Evolutionary conservation across 2,329 filamentous ascomycete genomes (phyloP).

Genomic region (Massarina eburnea): DNA sequence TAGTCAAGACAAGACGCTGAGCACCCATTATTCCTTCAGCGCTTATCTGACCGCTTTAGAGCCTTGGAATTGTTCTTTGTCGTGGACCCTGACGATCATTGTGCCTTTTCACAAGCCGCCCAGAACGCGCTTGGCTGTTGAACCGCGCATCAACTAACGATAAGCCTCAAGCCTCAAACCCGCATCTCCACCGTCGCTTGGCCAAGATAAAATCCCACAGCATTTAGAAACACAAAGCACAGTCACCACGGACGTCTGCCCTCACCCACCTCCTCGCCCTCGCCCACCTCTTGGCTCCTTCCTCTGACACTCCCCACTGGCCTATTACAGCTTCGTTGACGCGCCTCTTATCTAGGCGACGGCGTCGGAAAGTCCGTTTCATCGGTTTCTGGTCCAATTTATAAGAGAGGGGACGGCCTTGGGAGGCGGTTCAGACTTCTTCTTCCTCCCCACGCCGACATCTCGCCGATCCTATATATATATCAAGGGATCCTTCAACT

Average conservation of each 20-base stretch:
- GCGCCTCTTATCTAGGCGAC: background rate
- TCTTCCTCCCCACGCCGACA: background rate
- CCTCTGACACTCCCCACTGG: background rate
- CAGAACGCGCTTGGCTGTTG: conserved; percentile 3
- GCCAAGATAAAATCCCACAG: background rate
- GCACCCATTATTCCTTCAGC: background rate
- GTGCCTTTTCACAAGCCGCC: conserved; percentile 2
- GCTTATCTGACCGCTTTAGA: no score
- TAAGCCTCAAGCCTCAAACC: conserved; percentile 3
- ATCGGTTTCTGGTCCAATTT: background rate
- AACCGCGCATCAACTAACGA: conserved; percentile 2
- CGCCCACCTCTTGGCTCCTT: background rate
- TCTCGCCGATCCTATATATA: conserved; percentile 1
- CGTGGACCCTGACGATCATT: background rate
- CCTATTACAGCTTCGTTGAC: background rate
- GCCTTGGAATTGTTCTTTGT: no score
- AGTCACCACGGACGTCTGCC: background rate
- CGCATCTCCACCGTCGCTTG: background rate
- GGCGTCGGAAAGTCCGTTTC: background rate
- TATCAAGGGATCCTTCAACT: background rate
- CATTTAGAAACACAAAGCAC: background rate
- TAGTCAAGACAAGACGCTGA: background rate
- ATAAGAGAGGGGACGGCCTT: background rate
- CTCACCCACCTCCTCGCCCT: background rate
- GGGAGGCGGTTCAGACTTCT: background rate